Evolutionary conservation across 1,284 basidiomycete genomes (phyloP).

Genomic region (Trichosporon sp.): DNA sequence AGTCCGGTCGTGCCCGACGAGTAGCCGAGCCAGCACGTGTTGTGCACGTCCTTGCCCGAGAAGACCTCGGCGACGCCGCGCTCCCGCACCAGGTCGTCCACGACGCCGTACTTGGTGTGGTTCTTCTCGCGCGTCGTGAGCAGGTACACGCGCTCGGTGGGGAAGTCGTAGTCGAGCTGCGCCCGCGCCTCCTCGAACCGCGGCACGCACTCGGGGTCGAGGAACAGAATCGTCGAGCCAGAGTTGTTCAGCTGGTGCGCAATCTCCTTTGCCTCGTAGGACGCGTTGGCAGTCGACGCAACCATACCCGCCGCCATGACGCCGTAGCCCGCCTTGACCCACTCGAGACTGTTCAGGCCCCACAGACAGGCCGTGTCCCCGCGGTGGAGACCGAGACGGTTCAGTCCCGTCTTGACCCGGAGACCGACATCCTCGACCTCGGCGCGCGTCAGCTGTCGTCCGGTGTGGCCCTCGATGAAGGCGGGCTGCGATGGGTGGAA

Average conservation of each 20-base stretch:
- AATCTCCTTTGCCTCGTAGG: slow-evolving; percentile 44
- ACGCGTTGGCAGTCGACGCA: slow-evolving; percentile 48
- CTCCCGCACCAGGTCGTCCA: slow-evolving; percentile 26
- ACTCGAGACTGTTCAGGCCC: slow-evolving; percentile 64
- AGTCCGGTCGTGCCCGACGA: slow-evolving; percentile 64
- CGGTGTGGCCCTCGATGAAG: slow-evolving; percentile 69
- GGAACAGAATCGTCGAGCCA: slow-evolving; percentile 63
- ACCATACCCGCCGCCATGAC: slow-evolving; percentile 51
- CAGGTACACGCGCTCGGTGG: slow-evolving; percentile 20
- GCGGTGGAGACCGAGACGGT: slow-evolving; percentile 35
- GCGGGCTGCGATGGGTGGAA: slow-evolving; percentile 57
- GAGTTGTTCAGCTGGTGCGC: slow-evolving; percentile 60
- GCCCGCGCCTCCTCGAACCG: slow-evolving; percentile 40
- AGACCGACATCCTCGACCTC: slow-evolving; percentile 63
- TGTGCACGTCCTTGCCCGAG: slow-evolving; percentile 27
- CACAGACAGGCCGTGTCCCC: slow-evolving; percentile 51
- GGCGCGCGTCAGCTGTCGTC: slow-evolving; percentile 63
- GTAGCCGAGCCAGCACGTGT: slow-evolving; percentile 62
- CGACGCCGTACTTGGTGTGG: slow-evolving; percentile 21
- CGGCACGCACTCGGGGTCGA: slow-evolving; percentile 61
- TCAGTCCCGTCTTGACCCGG: slow-evolving; percentile 63
- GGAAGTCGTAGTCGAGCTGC: slow-evolving; percentile 13
- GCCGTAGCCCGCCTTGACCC: slow-evolving; percentile 63
- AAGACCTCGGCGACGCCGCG: slow-evolving; percentile 26
- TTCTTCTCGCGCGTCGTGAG: slow-evolving; percentile 22